These are phyloP conservation scores for Aspergillus fumigatiaffinis DNA, from an alignment of 2,329 filamentous ascomycete genomes.

Conservation along the genomic window DNA sequence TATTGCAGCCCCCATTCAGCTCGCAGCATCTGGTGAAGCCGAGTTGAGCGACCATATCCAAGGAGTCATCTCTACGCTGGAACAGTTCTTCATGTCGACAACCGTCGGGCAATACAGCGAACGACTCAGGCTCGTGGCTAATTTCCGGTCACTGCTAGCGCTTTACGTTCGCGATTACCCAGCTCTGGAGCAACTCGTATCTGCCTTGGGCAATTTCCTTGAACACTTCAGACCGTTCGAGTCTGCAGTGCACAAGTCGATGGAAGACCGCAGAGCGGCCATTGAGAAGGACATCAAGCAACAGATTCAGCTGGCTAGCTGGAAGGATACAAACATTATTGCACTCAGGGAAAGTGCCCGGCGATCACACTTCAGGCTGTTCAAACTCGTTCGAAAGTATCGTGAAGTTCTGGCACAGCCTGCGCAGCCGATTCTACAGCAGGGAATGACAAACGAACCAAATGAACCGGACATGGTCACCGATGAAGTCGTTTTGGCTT, in stretches of 20 bases:
- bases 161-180: slow-evolving; percentile 59
- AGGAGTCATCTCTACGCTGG: slow-evolving; percentile 69
- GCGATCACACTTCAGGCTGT: slow-evolving; percentile 86
- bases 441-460: slow-evolving; percentile 32
- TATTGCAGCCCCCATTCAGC: slow-evolving; percentile 67
- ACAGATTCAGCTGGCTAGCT: slow-evolving; percentile 87
- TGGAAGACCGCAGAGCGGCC: slow-evolving; percentile 63
- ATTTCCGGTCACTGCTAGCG: slow-evolving; percentile 61
- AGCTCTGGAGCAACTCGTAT: slow-evolving; percentile 54
- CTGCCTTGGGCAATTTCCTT: slow-evolving; percentile 72
- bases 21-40: slow-evolving; percentile 56
- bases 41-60: slow-evolving; percentile 62
- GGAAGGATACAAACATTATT: slow-evolving; percentile 96
- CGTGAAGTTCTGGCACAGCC: slow-evolving; percentile 72
- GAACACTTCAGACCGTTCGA: slow-evolving; percentile 70
- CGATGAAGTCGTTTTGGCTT: slow-evolving; percentile 11
- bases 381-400: slow-evolving; percentile 88
- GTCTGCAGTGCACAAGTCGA: slow-evolving; percentile 58
- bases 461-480: slow-evolving; percentile 21
- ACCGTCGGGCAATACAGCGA: slow-evolving; percentile 76
- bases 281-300: slow-evolving; percentile 94
- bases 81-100: slow-evolving; percentile 73
- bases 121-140: slow-evolving; percentile 65
- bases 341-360: slow-evolving; percentile 84
- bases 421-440: slow-evolving; percentile 56